phyloP scores from a whole-genome alignment of 2,329 filamentous ascomycete genomes.

The Venturia asperata region DNA sequence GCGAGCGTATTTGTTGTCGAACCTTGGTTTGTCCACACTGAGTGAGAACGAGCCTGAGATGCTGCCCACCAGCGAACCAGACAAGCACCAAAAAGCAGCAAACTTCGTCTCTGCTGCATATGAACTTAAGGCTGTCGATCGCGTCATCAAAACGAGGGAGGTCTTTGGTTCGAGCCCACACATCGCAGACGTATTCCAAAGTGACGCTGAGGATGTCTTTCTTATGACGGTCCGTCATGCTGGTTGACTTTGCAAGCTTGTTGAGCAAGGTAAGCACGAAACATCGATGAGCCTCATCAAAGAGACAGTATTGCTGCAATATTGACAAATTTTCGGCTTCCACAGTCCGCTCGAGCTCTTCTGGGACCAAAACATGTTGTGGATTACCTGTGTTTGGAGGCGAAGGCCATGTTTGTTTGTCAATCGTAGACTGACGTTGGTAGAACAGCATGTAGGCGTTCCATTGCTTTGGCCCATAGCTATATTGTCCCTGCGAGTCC shows the following conservation, averaged over 20 bases:
- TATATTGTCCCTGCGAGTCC: slow-evolving; percentile 25
- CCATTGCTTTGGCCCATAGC: slow-evolving; percentile 35
- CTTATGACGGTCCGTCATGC: background rate
- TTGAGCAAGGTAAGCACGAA: slow-evolving; percentile 7
- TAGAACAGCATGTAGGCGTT: slow-evolving; percentile 99
- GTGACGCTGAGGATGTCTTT: background rate
- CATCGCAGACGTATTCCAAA: slow-evolving; percentile 9
- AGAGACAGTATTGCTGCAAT: slow-evolving; percentile 17
- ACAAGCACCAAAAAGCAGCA: slow-evolving; percentile 8
- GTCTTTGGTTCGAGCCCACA: slow-evolving; percentile 18
- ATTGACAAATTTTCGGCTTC: slow-evolving; percentile 9
- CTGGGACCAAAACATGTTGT: background rate
- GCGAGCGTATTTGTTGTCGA: slow-evolving; percentile 14
- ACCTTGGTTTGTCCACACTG: slow-evolving; percentile 12
- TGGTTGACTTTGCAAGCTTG: slow-evolving; percentile 1
- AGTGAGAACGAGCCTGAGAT: slow-evolving; percentile 14
- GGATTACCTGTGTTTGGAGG: background rate
- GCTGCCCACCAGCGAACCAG: slow-evolving; percentile 8
- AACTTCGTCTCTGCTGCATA: background rate
- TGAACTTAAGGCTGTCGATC: background rate
- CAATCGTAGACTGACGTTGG: slow-evolving; percentile 65
- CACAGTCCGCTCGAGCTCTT: slow-evolving; percentile 8
- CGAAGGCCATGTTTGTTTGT: slow-evolving; percentile 22
- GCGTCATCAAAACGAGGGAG: slow-evolving; percentile 14
- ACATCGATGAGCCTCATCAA: background rate